A percentile compares a stretch with the other conserved stretches of the same genome.
Evolutionary conservation across 2,329 filamentous ascomycete genomes (phyloP).

Genomic region (Aspergillus arachidicola): DNA sequence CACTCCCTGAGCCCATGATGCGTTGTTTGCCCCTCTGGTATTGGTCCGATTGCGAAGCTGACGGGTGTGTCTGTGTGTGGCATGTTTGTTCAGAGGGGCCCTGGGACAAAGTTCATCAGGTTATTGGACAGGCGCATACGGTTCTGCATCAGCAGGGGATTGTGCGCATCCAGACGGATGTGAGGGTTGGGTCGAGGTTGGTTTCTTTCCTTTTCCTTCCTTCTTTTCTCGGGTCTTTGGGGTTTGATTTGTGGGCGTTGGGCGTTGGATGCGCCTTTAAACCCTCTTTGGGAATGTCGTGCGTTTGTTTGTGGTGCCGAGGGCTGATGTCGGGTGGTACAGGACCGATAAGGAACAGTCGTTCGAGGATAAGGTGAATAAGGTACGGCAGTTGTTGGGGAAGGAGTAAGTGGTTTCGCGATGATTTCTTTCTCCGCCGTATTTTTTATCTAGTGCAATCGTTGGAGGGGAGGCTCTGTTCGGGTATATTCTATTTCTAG

Average conservation of each 20-base stretch:
- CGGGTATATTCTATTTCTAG: not conserved
- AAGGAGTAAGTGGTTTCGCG: constrained; percentile 18
- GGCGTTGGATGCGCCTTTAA: not conserved
- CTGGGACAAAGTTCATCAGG: constrained; percentile 84
- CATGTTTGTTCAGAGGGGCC: constrained; percentile 67
- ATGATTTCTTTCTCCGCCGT: not conserved
- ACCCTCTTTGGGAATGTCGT: not conserved
- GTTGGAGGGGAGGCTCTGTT: not conserved
- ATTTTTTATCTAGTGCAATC: not conserved
- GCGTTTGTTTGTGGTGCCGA: constrained; percentile 16
- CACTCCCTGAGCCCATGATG: not conserved
- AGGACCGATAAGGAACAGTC: constrained; percentile 86
- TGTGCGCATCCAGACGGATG: constrained; percentile 82
- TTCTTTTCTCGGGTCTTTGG: not conserved
- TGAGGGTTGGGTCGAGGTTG: constrained; percentile 78
- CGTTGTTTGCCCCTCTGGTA: not conserved
- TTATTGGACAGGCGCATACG: constrained; percentile 83
- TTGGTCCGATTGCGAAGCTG: not conserved
- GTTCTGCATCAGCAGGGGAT: constrained; percentile 77
- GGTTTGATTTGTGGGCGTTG: not conserved
- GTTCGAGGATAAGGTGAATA: constrained; percentile 75
- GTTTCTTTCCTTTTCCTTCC: constrained; percentile 27
- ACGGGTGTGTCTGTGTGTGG: not conserved
- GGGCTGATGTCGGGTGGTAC: constrained; percentile 14
- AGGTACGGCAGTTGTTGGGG: constrained; percentile 57